Percentiles rank a stretch among this genome's conserved stretches.
Conservation (phyloP, 2,329 filamentous ascomycete genomes). For the Penicillium hesseltinei region DNA sequence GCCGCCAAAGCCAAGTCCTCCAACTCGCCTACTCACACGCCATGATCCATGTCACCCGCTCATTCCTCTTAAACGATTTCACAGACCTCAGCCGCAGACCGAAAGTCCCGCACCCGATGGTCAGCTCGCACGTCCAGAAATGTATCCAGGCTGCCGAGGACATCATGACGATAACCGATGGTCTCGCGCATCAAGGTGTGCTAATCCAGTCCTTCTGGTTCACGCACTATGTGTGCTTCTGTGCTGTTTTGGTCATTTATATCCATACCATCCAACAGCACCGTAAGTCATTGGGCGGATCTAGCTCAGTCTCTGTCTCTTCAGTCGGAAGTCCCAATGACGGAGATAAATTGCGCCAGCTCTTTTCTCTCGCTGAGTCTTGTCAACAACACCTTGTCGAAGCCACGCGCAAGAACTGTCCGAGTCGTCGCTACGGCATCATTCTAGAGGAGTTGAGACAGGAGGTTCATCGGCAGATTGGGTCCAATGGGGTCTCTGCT, state of each 20-base stretch:
- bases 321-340: constrained; percentile 21
- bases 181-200: constrained; percentile 36
- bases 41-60: constrained; percentile 41
- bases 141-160: constrained; percentile 46
- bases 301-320: constrained; percentile 14
- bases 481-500: constrained; percentile 12
- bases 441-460: constrained; percentile 48
- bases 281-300: constrained; percentile 17
- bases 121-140: constrained; percentile 41
- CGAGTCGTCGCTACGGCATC: constrained; percentile 49
- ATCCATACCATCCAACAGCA: constrained; percentile 45
- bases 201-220: constrained; percentile 46
- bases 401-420: constrained; percentile 48
- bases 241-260: constrained; percentile 43
- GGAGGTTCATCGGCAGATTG: constrained; percentile 41
- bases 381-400: constrained; percentile 48
- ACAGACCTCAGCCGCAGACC: constrained; percentile 36
- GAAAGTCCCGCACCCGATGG: constrained; percentile 29
- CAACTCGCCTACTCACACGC: constrained; percentile 41
- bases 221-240: constrained; percentile 45
- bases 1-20: constrained; percentile 40
- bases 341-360: constrained; percentile 25
- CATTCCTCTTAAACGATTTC: constrained; percentile 39
- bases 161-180: constrained; percentile 38
- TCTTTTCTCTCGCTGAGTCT: constrained; percentile 46